Base-by-base conservation (phyloP, 805 yeast species). In the Wickerhamomyces tratensis region DNA sequence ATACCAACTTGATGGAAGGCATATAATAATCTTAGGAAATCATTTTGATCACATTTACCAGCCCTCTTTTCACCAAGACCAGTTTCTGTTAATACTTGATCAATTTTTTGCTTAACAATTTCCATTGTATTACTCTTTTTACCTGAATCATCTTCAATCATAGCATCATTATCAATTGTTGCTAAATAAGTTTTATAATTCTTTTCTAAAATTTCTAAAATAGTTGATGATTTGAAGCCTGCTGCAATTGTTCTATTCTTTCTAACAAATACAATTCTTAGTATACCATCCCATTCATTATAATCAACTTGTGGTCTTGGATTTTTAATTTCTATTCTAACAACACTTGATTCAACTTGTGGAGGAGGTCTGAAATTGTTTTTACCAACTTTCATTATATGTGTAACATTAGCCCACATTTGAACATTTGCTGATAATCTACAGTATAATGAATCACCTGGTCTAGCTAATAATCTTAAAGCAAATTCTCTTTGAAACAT, bases 371-470 rank as follows among this genome's bases (percentile, higher is more conserved):
- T 74, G 70, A 93, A 93, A 58, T 93, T 93, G 59, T 93, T 93
- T 59, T 80, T 84, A 25, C 98, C 98, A 30, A 93, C 98, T 64
- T 93, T 93, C 98, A 93, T 93, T 42, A 93, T 86, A 61, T 93
- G 98, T 7, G 95, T 88, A 13, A 93, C 97, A 50, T 86, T 86
- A n/a, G 97, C 96, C 97, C 98, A 93, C 98, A 93, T 91, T 59
- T 93, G 98, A 1, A 93, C 98, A 58, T 93, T 93, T 30, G 96
- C 98, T 31, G 95, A 83, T 42, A 93, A 71, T 56, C 98, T 76
- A 63, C 96, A 88, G 67, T 91, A 93, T 35, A 93, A 69, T 1
- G 86, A 63, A 53, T 93, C 98, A n/a, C 98, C 98, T 0, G 98
- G 98, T 52, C 95, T 77, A 1, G 98, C 98, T 41, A 93, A 70